Evolutionary conservation across 2,329 filamentous ascomycete species (phyloP), one percentile per base, ranked within the genome.

Genomic region (Zymoseptoria brevis): DNA sequence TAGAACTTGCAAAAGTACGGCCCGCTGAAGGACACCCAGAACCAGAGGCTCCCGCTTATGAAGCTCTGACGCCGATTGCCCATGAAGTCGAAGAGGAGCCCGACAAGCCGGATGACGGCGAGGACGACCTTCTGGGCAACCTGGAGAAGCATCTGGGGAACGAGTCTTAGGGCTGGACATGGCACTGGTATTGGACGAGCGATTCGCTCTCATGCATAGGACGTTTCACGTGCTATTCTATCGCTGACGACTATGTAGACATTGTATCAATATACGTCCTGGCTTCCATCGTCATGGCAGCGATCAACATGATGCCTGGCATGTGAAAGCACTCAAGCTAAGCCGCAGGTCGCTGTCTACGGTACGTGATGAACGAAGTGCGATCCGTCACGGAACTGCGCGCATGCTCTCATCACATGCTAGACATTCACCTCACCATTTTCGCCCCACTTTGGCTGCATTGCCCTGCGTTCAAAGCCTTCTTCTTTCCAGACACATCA

Each of bases 81-180:
- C 56, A 54, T 6, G 57, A 58, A 53, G 55, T 30, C 26, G 60
- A 56, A 19, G 53, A 54, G 21, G 60, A 59, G 19, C 41, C 30
- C 3, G 60, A 64, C 51, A 63, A 61, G 13, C 62, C 62, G 19
- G 64, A 66, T 16, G 64, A 69, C 29, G 67, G 60, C 19, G 67
- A 67, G 9, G 68, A 70, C 13, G 69, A 71, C 55, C 52, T 71
- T 8, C 65, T 69, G 3, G 68, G 67, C 7, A 68, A 66, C 58
- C 59, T 70, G 30, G 67, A 69, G 54, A 69, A 69, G 60, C 61
- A 66, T 50, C 60, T 69, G 6, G 65, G 60, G 9, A 53, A 45
- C n/a, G 57, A 50, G 26, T 30, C 9, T 4, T 13, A 45, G 35
- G 35, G 54, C 8, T n/a, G 35, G 35, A 3, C 13, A 16, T 4